Evolutionary conservation across 345 rosid genomes (phyloP).

Genomic region (Pistacia vera): DNA sequence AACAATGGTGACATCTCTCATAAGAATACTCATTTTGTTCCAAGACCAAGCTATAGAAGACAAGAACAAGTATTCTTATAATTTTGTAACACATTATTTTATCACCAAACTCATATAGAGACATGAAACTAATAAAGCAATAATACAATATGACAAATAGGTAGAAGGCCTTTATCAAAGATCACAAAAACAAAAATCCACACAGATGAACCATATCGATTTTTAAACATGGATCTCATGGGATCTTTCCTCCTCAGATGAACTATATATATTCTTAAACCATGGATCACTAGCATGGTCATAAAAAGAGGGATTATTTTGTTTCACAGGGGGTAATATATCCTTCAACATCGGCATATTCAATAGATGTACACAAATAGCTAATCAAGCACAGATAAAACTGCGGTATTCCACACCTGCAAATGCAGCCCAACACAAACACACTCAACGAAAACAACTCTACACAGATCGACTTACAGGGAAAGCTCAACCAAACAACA

Average conservation of each 20-base stretch:
- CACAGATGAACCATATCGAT: too few species aligned
- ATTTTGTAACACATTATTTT: too few species aligned
- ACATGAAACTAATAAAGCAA: too few species aligned
- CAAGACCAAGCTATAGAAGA: too few species aligned
- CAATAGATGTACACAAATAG: background rate
- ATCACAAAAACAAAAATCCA: too few species aligned
- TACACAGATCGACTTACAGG: background rate
- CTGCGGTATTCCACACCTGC: constrained; percentile 3
- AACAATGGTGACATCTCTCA: too few species aligned
- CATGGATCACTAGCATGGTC: constrained; percentile 93
- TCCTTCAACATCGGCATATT: constrained; percentile 70
- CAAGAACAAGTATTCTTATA: too few species aligned
- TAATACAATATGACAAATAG: too few species aligned
- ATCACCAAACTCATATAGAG: too few species aligned
- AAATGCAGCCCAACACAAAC: constrained; percentile 1
- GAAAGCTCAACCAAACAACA: background rate
- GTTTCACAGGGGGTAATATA: constrained; percentile 66
- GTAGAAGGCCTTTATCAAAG: too few species aligned
- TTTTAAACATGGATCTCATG: constrained; percentile 12
- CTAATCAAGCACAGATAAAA: background rate
- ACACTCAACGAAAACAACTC: background rate
- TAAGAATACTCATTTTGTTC: too few species aligned
- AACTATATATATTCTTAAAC: constrained; percentile 72
- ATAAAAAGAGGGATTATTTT: constrained; percentile 51
- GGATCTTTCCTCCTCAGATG: constrained; percentile 49